Conservation (phyloP, 2,329 filamentous ascomycete species). For the Clarireedia hainanense region DNA sequence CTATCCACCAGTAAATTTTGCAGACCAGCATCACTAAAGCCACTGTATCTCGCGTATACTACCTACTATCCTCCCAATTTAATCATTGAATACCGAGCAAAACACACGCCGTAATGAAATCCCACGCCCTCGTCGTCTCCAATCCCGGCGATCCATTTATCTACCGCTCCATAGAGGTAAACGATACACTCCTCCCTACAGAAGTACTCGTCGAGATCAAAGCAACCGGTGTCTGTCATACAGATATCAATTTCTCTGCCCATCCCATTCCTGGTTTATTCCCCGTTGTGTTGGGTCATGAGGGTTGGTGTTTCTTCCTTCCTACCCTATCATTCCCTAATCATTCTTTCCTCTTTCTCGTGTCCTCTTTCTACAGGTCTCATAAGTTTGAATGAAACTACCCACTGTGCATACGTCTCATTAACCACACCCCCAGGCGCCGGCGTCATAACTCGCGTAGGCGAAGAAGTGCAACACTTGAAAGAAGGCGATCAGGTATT, state of each 20-base stretch:
- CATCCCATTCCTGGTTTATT: constrained; percentile 17
- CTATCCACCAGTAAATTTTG: too few species aligned
- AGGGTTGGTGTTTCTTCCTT: constrained; percentile 16
- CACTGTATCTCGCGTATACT: too few species aligned
- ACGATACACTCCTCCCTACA: constrained; percentile 16
- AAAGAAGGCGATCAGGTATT: constrained; percentile 26
- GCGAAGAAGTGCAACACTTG: constrained; percentile 11
- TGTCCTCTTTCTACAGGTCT: not conserved
- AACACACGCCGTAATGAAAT: not conserved
- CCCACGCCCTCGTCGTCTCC: constrained; percentile 1
- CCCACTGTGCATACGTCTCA: too few species aligned
- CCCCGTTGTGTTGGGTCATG: constrained; percentile 27
- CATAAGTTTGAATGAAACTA: not conserved
- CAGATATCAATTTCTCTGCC: constrained; percentile 16
- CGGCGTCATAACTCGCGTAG: constrained; percentile 15
- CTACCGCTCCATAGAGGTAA: constrained; percentile 7
- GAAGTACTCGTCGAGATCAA: constrained; percentile 32
- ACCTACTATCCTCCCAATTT: too few species aligned
- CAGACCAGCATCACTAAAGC: too few species aligned
- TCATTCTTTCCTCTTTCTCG: too few species aligned
- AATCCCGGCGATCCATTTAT: constrained; percentile 1
- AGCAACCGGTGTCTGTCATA: constrained; percentile 30
- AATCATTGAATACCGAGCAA: too few species aligned
- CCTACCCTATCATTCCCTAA: too few species aligned
- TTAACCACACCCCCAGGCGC: constrained; percentile 10